phyloP scores from a whole-genome alignment of 2,329 filamentous ascomycete species.

The Talaromyces sp. region DNA sequence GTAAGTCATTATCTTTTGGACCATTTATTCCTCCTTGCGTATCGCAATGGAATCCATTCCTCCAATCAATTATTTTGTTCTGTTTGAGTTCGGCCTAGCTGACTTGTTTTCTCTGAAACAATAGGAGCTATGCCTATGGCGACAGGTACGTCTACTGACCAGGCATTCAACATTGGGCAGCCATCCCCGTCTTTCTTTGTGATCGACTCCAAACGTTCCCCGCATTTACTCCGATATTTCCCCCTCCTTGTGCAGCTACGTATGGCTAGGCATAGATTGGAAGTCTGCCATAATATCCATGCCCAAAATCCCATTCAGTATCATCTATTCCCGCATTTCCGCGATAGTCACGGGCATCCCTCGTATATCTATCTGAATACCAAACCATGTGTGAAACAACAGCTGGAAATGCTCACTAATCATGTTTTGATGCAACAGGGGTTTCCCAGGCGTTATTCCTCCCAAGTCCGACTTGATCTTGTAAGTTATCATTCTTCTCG shows the following conservation, averaged over 20 bases:
- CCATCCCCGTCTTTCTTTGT: not conserved
- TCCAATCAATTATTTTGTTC: slow-evolving; percentile 12
- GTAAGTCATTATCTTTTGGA: slow-evolving; percentile 45
- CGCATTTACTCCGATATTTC: slow-evolving; percentile 3
- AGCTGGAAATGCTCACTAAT: not conserved
- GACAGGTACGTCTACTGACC: slow-evolving; percentile 28
- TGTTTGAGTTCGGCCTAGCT: not conserved
- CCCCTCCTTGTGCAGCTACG: not conserved
- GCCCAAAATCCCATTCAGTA: not conserved
- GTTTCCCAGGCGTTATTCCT: slow-evolving; percentile 74
- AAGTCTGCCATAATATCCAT: not conserved
- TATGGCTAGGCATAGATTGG: not conserved
- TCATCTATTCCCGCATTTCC: slow-evolving; percentile 1
- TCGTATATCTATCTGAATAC: not conserved
- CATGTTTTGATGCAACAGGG: slow-evolving; percentile 46
- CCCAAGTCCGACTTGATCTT: slow-evolving; percentile 72
- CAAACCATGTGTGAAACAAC: not conserved
- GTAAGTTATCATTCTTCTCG: slow-evolving; percentile 51
- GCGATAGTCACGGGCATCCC: not conserved
- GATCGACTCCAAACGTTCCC: not conserved
- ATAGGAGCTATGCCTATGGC: slow-evolving; percentile 34
- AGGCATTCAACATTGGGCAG: not conserved
- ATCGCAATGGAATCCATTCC: too few relatives aligned
- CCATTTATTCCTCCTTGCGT: too few relatives aligned
- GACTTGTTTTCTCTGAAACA: not conserved